Percentiles rank a stretch among this genome's conserved stretches.
phyloP scores from a whole-genome alignment of 345 rosid genomes.

The Hevea brasiliensis region DNA sequence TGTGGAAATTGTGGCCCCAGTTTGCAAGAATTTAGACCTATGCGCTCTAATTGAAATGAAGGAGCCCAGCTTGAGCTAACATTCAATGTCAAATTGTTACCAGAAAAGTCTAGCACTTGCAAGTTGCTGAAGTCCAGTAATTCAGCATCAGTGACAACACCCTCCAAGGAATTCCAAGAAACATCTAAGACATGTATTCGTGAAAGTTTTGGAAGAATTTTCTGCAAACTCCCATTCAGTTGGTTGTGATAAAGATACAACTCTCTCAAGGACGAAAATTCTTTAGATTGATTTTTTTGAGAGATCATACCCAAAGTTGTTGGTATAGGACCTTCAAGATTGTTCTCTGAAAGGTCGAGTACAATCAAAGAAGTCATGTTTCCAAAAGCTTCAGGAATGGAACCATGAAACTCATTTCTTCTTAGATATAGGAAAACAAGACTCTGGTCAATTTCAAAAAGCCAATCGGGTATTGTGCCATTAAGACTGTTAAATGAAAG shows the following conservation, averaged over 20 bases:
- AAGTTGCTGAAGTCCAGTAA: constrained; percentile 39
- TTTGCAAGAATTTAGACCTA: not conserved
- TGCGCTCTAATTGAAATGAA: constrained; percentile 5
- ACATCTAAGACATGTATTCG: constrained; percentile 36
- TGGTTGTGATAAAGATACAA: constrained; percentile 44
- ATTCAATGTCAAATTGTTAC: constrained; percentile 7
- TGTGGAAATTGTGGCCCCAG: constrained; percentile 30
- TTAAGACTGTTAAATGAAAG: not conserved
- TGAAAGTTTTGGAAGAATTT: constrained; percentile 42
- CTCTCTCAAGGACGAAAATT: too few relatives aligned
- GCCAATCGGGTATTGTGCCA: not conserved
- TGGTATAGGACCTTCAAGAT: constrained; percentile 45
- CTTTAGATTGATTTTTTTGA: too few relatives aligned
- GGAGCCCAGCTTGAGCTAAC: constrained; percentile 27
- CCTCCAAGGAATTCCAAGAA: constrained; percentile 45
- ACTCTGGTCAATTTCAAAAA: not conserved
- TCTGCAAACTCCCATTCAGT: constrained; percentile 48
- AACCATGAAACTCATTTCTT: not conserved
- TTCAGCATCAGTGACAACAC: constrained; percentile 38
- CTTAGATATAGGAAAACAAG: not conserved
- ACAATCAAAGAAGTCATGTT: constrained; percentile 18
- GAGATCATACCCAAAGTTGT: constrained; percentile 38
- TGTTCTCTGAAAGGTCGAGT: constrained; percentile 34
- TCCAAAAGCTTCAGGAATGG: not conserved
- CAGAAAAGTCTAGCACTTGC: constrained; percentile 28